Evolutionary conservation across 2,329 filamentous ascomycete species (phyloP).

Genomic region (Fusarium fracticaudum): DNA sequence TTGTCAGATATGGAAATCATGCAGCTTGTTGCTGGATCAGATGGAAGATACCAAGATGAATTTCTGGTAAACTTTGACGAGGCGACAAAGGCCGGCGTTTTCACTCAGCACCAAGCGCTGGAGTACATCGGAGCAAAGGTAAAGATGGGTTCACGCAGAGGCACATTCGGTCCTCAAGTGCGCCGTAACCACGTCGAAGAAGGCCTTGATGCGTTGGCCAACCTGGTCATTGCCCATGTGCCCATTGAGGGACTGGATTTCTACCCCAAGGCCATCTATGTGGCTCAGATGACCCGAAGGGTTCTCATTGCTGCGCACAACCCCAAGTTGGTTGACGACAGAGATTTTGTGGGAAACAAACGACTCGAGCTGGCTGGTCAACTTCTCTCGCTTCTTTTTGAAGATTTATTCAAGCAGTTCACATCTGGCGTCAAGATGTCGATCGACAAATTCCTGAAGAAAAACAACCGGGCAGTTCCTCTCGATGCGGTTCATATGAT

Average conservation of each 20-base stretch:
- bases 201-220: conserved; percentile 90
- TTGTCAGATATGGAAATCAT: conserved; percentile 96
- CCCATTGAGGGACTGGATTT: conserved; percentile 92
- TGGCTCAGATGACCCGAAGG: conserved; percentile 96
- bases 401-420: conserved; percentile 98
- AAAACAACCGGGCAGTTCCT: conserved; percentile 86
- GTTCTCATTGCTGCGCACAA: conserved; percentile 95
- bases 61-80: conserved; percentile 97
- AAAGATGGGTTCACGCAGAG: conserved; percentile 81
- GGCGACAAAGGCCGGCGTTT: conserved; percentile 82
- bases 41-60: conserved; percentile 90
- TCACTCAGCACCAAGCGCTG: conserved; percentile 93
- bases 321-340: conserved; percentile 88
- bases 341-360: conserved; percentile 99
- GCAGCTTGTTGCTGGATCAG: conserved; percentile 86
- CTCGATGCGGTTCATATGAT: conserved; percentile 90
- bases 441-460: conserved; percentile 95
- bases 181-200: conserved; percentile 88
- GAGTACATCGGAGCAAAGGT: conserved; percentile 90
- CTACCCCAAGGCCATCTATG: conserved; percentile 94
- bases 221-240: conserved; percentile 94
- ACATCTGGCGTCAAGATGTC: conserved; percentile 88
- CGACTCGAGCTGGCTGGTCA: conserved; percentile 94
- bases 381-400: conserved; percentile 90
- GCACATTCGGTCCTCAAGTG: conserved; percentile 62